phyloP scores from a whole-genome alignment of 2,329 filamentous ascomycete species.

The Neonectria faginata region DNA sequence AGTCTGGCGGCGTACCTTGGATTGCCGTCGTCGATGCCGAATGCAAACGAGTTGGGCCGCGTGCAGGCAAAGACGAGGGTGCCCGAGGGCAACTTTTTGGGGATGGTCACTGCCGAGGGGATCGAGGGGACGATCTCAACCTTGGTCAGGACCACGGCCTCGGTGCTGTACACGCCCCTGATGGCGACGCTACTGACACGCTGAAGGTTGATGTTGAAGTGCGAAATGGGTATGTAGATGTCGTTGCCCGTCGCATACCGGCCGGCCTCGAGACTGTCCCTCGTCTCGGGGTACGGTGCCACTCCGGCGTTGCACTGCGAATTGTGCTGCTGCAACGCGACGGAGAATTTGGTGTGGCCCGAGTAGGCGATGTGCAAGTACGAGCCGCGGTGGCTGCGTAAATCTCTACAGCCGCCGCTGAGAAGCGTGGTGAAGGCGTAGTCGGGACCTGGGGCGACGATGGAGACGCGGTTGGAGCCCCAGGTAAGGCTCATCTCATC shows the following conservation, averaged over 20 bases:
- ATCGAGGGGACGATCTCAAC: conserved; percentile 71
- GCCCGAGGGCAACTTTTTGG: conserved; percentile 70
- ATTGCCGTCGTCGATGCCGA: conserved; percentile 77
- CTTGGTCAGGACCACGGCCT: conserved; percentile 63
- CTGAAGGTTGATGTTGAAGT: conserved; percentile 72
- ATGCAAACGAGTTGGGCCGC: conserved; percentile 76
- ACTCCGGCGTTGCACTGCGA: conserved; percentile 65
- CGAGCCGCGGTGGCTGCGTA: conserved; percentile 67
- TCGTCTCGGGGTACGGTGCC: conserved; percentile 73
- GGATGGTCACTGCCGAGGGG: conserved; percentile 63
- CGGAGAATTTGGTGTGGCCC: conserved; percentile 71
- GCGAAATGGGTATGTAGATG: conserved; percentile 75
- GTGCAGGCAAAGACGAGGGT: conserved; percentile 72
- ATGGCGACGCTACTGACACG: conserved; percentile 70
- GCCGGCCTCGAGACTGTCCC: conserved; percentile 74
- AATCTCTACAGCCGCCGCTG: conserved; percentile 50
- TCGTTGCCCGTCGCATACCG: conserved; percentile 66
- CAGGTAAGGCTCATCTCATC: conserved; percentile 69
- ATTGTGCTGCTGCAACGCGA: conserved; percentile 76
- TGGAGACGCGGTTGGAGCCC: conserved; percentile 61
- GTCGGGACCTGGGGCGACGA: conserved; percentile 56
- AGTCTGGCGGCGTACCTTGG: conserved; percentile 57
- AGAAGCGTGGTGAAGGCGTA: conserved; percentile 72
- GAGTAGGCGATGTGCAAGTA: conserved; percentile 75
- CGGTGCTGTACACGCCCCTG: conserved; percentile 70